These are phyloP conservation scores for Colletotrichum eleusines DNA, from an alignment of 2,329 filamentous ascomycete genomes.

Conservation along the genomic window DNA sequence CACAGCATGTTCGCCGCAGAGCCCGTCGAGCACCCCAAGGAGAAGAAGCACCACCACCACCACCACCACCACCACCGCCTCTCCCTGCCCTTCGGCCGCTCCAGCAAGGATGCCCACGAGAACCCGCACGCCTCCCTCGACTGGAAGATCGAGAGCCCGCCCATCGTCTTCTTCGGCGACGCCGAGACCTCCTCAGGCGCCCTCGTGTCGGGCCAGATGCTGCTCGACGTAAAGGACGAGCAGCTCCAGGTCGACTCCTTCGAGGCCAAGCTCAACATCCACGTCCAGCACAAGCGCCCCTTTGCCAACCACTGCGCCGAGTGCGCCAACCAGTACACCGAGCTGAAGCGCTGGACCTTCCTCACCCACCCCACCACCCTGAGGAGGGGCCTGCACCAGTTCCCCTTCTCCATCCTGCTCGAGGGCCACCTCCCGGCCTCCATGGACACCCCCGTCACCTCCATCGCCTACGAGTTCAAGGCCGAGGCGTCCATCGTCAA, in stretches of 20 bases:
- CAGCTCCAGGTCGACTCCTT: slow-evolving; percentile 70
- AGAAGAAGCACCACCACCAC: slow-evolving; percentile 52
- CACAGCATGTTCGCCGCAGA: slow-evolving; percentile 40
- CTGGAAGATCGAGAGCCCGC: slow-evolving; percentile 84
- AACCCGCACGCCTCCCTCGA: slow-evolving; percentile 59
- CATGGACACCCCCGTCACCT: slow-evolving; percentile 78
- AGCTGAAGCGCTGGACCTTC: slow-evolving; percentile 85
- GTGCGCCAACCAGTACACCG: slow-evolving; percentile 78
- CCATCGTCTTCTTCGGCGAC: slow-evolving; percentile 84
- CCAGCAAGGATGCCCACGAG: slow-evolving; percentile 54
- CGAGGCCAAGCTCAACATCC: slow-evolving; percentile 77
- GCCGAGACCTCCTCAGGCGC: slow-evolving; percentile 83
- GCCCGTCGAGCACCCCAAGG: slow-evolving; percentile 38
- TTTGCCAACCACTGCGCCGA: slow-evolving; percentile 82
- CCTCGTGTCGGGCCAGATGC: slow-evolving; percentile 85
- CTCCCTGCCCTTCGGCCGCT: slow-evolving; percentile 54
- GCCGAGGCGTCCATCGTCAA: slow-evolving; percentile 73
- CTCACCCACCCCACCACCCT: slow-evolving; percentile 68
- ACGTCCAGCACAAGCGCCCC: slow-evolving; percentile 83
- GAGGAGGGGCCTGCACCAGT: slow-evolving; percentile 73
- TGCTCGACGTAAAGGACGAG: slow-evolving; percentile 77
- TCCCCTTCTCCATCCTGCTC: slow-evolving; percentile 90
- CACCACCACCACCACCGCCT: slow-evolving; percentile 50
- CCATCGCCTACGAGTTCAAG: slow-evolving; percentile 83
- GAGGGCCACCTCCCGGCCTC: slow-evolving; percentile 88